Evolutionary conservation across 768 basidiomycete species (phyloP).

Genomic region (Lactarius hatsudake): DNA sequence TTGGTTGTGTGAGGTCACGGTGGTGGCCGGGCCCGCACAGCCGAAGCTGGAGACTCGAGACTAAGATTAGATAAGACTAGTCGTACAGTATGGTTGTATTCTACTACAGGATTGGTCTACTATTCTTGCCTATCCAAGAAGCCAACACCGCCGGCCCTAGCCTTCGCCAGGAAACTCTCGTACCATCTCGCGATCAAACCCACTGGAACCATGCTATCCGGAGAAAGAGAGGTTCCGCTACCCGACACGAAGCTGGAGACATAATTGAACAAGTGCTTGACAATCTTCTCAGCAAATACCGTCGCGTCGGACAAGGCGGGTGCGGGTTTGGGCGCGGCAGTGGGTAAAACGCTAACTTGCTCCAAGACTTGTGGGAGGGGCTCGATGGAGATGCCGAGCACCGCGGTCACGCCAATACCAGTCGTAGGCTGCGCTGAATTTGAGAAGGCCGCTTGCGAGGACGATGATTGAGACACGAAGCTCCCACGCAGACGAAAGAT

Average conservation of each 20-base stretch:
- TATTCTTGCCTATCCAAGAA: conserved; percentile 53
- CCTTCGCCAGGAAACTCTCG: conserved; percentile 59
- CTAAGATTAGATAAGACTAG: conserved; percentile 17
- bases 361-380: conserved; percentile 59
- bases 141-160: conserved; percentile 53
- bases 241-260: conserved; percentile 56
- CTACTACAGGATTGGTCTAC: background rate
- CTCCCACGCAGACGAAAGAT: conserved; percentile 79
- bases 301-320: conserved; percentile 44
- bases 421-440: conserved; percentile 31
- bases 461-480: conserved; percentile 41
- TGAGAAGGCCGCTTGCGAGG: conserved; percentile 35
- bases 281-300: conserved; percentile 62
- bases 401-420: conserved; percentile 50
- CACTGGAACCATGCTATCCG: conserved; percentile 60
- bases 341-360: conserved; percentile 52
- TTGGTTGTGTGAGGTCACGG: background rate
- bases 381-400: conserved; percentile 80
- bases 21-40: background rate
- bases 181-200: conserved; percentile 66
- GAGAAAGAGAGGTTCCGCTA: conserved; percentile 41
- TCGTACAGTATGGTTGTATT: background rate
- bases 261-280: conserved; percentile 75
- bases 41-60: too few relatives aligned
- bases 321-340: conserved; percentile 31